A percentile compares a stretch with the other conserved stretches of the same genome.
Conservation (phyloP, 306 rosid species). For the Senna tora region DNA sequence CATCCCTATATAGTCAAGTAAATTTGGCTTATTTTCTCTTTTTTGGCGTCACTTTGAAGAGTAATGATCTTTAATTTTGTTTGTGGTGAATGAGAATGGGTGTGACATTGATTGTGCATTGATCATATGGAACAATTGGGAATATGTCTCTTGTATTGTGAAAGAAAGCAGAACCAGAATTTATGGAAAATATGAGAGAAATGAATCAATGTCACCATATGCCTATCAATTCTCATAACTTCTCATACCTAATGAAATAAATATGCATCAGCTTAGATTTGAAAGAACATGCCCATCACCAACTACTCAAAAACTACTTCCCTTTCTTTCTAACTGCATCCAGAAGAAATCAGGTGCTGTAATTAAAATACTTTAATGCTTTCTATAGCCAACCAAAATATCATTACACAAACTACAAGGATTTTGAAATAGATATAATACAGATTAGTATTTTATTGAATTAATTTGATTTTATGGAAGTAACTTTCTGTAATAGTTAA, state of each 20-base stretch:
- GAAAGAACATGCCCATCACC: neutral
- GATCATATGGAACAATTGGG: neutral
- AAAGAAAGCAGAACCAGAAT: neutral
- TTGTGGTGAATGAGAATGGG: neutral
- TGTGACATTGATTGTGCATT: neutral
- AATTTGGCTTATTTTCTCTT: constrained; percentile 33
- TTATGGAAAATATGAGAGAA: neutral
- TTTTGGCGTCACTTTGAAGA: constrained; percentile 3
- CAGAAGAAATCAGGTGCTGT: neutral
- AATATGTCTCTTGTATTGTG: neutral
- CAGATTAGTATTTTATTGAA: neutral
- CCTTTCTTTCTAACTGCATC: constrained; percentile 35
- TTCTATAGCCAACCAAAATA: neutral
- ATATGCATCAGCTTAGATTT: constrained; percentile 21
- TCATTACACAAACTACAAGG: neutral
- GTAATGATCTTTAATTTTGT: neutral
- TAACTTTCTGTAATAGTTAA: neutral
- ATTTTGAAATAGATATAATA: neutral
- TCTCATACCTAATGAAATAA: constrained; percentile 36
- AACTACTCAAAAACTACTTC: constrained; percentile 31
- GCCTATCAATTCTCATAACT: constrained; percentile 36
- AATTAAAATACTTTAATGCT: neutral
- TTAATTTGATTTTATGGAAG: neutral
- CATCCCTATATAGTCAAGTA: constrained; percentile 38
- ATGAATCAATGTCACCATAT: constrained; percentile 1